Conservation (phyloP, 768 basidiomycete species). For the Botryobasidium botryosum region DNA sequence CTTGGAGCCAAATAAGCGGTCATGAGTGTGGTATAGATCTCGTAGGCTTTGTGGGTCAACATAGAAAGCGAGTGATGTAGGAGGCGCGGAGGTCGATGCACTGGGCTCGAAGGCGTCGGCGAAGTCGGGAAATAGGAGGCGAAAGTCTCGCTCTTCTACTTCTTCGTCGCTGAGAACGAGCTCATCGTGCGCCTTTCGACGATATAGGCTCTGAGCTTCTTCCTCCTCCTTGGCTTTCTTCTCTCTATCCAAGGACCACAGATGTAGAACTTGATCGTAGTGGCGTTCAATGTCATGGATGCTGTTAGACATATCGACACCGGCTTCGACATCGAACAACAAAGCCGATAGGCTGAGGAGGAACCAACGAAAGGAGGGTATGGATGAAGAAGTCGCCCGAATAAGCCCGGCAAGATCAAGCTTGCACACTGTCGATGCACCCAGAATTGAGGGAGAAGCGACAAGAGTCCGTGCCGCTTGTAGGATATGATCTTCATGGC, state of each 20-base stretch:
- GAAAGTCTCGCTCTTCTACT: slow-evolving; percentile 68
- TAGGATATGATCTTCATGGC: too few species aligned
- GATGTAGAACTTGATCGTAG: slow-evolving; percentile 55
- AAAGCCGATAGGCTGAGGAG: slow-evolving; percentile 34
- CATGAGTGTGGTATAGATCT: too few species aligned
- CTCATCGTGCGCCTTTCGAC: slow-evolving; percentile 36
- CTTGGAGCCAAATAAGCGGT: too few species aligned
- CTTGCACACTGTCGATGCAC: neutral
- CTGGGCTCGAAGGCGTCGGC: too few species aligned
- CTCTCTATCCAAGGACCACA: slow-evolving; percentile 72
- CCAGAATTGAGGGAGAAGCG: neutral
- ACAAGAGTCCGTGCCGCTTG: too few species aligned
- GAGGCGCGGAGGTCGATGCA: too few species aligned
- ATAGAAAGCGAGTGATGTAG: too few species aligned
- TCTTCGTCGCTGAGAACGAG: slow-evolving; percentile 49
- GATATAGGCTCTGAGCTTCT: slow-evolving; percentile 61
- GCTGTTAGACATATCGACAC: slow-evolving; percentile 20
- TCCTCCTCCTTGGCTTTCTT: slow-evolving; percentile 46
- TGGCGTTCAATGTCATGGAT: slow-evolving; percentile 28
- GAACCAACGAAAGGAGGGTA: slow-evolving; percentile 26
- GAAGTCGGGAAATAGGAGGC: slow-evolving; percentile 71
- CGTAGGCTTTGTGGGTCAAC: too few species aligned
- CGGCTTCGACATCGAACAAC: slow-evolving; percentile 28
- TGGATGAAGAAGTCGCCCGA: neutral
- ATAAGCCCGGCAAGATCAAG: neutral